Evolutionary conservation across 352 stramenopile species (phyloP).

Genomic region (Pythium biforme): DNA sequence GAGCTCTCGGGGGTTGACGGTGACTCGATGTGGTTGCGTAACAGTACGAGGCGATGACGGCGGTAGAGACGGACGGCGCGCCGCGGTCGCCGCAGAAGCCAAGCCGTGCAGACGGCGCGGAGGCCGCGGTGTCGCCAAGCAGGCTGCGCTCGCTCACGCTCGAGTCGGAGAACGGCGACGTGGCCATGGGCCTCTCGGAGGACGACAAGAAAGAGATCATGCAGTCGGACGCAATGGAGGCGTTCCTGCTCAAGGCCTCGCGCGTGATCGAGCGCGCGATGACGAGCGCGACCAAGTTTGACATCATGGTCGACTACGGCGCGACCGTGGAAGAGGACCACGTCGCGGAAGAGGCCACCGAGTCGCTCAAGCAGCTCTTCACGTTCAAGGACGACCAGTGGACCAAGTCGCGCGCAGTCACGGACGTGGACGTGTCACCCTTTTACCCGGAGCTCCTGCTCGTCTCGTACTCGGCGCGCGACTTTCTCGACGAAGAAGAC

Average conservation of each 20-base stretch:
- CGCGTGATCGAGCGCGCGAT: conserved; percentile 79
- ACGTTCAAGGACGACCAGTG: conserved; percentile 79
- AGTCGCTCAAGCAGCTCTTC: conserved; percentile 71
- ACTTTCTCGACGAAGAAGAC: conserved; percentile 75
- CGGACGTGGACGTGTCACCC: conserved; percentile 77
- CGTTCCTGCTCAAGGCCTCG: conserved; percentile 74
- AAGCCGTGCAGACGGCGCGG: conserved; percentile 27
- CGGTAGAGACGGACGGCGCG: conserved; percentile 24
- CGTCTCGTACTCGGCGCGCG: conserved; percentile 58
- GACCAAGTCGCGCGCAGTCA: conserved; percentile 79
- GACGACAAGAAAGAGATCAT: conserved; percentile 72
- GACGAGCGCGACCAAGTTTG: conserved; percentile 71
- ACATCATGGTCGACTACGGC: conserved; percentile 86
- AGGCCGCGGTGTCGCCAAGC: conserved; percentile 39
- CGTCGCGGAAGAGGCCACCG: conserved; percentile 48
- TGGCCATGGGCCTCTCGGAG: conserved; percentile 30
- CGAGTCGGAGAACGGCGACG: conserved; percentile 34
- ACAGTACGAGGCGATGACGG: conserved; percentile 25
- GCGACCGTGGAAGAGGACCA: conserved; percentile 67
- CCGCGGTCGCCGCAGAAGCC: conserved; percentile 35
- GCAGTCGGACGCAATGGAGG: conserved; percentile 73
- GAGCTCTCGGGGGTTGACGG: background rate
- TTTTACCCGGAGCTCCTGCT: conserved; percentile 84
- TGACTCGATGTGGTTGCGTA: background rate
- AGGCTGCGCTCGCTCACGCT: conserved; percentile 39